Evolutionary conservation across 139 green algal genomes (phyloP), one percentile per base, ranked within the genome.

Genomic region (Chlorella ohadii): DNA sequence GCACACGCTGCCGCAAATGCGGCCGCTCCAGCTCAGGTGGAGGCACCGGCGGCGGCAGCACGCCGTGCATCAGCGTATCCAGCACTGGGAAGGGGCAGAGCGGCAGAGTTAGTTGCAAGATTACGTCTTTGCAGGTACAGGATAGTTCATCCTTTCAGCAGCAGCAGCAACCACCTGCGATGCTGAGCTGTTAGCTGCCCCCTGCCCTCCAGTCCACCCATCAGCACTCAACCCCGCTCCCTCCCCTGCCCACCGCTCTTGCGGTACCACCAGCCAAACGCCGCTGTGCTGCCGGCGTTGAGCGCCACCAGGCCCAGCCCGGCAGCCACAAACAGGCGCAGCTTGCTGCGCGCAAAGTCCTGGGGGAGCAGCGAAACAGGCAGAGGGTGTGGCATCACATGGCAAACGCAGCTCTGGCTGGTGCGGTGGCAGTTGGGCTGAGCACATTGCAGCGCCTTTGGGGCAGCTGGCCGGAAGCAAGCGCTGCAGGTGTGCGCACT

Each of bases 31-130:
- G 78, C 63, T 44, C 59, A 5, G 78, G 78, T 4, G 78, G 63
- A 6, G 78, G 23, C 78, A 59, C 23, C 28, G 78, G 61, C 61
- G 78, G 78, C 39, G 78, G 78, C 78, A 74, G 39, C 63, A 83
- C 78, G 19, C 78, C 78, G 31, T 34, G 63, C 17, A 83, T 63
- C 36, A 83, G 39, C 9, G 63, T 74, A 39, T 83, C 78, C 41
- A 83, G 41, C n/a, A 83, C 76, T 83, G 78, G 34, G 28, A 0
- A 34, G 28, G 13, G 23, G 47, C 41, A 79, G 72, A n/a, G n/a
- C n/a, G n/a, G 23, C 27, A 39, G 16, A 31, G 7, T 36, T 23
- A n/a, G n/a, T n/a, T n/a, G n/a, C n/a, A n/a, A n/a, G n/a, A n/a
- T n/a, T n/a, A n/a, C n/a, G n/a, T n/a, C n/a, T n/a, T n/a, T n/a